phyloP scores from a whole-genome alignment of 495 filamentous ascomycete genomes.

The Cairneyella variabilis region DNA sequence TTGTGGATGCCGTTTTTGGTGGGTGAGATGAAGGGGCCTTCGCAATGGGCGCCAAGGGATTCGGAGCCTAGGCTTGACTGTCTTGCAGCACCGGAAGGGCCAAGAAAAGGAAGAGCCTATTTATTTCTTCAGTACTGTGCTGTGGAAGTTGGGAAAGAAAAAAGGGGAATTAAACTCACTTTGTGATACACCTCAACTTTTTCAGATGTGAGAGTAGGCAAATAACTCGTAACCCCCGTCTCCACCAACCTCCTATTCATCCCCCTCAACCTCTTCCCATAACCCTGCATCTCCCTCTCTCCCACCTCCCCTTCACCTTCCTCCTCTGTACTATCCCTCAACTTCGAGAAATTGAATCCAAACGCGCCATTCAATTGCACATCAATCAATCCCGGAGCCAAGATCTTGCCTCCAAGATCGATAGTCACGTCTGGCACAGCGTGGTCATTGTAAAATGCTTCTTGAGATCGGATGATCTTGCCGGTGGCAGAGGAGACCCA shows the following conservation, averaged over 20 bases:
- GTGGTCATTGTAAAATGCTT: slow-evolving; percentile 69
- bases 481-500: slow-evolving; percentile 75
- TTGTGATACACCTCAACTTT: slow-evolving; percentile 63
- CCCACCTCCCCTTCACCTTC: too few species aligned
- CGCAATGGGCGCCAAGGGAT: slow-evolving; percentile 78
- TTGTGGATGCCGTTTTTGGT: slow-evolving; percentile 72
- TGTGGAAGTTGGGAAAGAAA: background rate
- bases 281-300: slow-evolving; percentile 58
- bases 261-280: slow-evolving; percentile 59
- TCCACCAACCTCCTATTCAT: slow-evolving; percentile 65
- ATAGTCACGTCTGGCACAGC: slow-evolving; percentile 55
- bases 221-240: slow-evolving; percentile 80
- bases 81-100: slow-evolving; percentile 55
- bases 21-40: slow-evolving; percentile 77
- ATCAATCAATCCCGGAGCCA: slow-evolving; percentile 80
- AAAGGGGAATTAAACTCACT: slow-evolving; percentile 23
- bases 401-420: slow-evolving; percentile 71
- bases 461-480: slow-evolving; percentile 71
- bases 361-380: slow-evolving; percentile 83
- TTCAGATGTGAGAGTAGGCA: slow-evolving; percentile 75
- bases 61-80: slow-evolving; percentile 62
- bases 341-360: slow-evolving; percentile 78
- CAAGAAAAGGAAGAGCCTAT: slow-evolving; percentile 68
- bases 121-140: background rate
- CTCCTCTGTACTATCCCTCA: too few species aligned